Conservation (phyloP, 495 filamentous ascomycete species). For the Cercophora sp. region DNA sequence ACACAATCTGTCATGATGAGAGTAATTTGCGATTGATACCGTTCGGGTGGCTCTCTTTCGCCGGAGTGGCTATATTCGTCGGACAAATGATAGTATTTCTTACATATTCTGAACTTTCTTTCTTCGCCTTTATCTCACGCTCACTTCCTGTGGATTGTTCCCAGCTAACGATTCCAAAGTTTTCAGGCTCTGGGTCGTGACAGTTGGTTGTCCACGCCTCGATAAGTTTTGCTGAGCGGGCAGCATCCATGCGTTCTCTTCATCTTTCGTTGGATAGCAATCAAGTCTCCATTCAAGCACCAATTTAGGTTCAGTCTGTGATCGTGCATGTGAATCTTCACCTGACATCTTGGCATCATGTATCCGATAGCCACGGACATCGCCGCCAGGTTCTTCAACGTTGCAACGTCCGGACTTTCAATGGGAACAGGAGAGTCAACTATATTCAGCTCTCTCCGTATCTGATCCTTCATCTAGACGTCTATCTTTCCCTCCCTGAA, state of each 20-base stretch:
- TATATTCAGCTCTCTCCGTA: conserved; percentile 3
- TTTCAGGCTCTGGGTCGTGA: background rate
- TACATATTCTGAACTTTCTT: conserved; percentile 5
- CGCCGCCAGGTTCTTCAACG: too few species aligned
- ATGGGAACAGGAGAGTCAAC: background rate
- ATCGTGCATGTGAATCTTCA: too few species aligned
- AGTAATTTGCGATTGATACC: conserved; percentile 8
- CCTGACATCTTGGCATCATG: too few species aligned
- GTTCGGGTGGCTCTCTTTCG: conserved; percentile 3
- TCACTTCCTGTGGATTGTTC: background rate
- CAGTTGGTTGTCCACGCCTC: background rate
- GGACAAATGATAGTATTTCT: conserved; percentile 5
- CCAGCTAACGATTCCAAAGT: background rate
- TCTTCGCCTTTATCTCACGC: background rate
- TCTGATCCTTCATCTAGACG: background rate
- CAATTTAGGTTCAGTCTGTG: too few species aligned
- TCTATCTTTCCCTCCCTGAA: conserved; percentile 18
- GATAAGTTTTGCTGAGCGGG: too few species aligned
- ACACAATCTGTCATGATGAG: background rate
- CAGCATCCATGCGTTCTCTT: too few species aligned
- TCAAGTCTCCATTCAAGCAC: too few species aligned
- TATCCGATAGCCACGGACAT: too few species aligned
- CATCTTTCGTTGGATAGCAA: too few species aligned
- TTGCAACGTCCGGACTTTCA: too few species aligned
- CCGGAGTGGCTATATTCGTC: conserved; percentile 1